A percentile compares a stretch with the other conserved stretches of the same genome.
Conservation (phyloP, 257 asterid genomes). For the Nicotiana undulata region DNA sequence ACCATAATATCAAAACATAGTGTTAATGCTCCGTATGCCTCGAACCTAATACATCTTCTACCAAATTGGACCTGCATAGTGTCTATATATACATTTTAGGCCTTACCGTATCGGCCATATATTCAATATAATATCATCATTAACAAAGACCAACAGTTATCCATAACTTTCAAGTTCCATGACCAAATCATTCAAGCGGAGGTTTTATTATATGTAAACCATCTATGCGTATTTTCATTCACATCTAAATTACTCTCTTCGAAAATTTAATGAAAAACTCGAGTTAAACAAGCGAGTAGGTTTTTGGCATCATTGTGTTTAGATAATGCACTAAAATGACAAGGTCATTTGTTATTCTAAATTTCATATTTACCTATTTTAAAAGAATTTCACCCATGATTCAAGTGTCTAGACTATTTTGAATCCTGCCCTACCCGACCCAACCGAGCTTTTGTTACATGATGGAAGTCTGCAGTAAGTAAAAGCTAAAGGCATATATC, state of each 20-base stretch:
- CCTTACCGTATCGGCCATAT: background rate
- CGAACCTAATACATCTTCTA: background rate
- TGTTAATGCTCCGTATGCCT: background rate
- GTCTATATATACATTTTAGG: background rate
- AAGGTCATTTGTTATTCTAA: background rate
- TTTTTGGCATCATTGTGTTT: background rate
- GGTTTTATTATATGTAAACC: background rate
- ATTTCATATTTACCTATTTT: background rate
- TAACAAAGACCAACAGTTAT: background rate
- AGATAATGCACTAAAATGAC: background rate
- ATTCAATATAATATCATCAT: background rate
- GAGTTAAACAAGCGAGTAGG: background rate
- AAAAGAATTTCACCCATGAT: background rate
- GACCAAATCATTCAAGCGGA: background rate
- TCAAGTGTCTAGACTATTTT: background rate
- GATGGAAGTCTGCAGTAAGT: background rate
- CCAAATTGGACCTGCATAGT: background rate
- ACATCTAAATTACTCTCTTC: background rate
- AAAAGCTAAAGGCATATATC: background rate
- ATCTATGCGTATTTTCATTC: background rate
- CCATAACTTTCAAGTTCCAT: conserved; percentile 3
- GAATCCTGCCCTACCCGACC: background rate
- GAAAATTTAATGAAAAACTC: background rate
- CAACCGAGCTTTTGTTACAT: no score
- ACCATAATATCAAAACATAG: background rate